Base-by-base conservation (phyloP, 345 rosid species). In the Cardiospermum halicacabum region DNA sequence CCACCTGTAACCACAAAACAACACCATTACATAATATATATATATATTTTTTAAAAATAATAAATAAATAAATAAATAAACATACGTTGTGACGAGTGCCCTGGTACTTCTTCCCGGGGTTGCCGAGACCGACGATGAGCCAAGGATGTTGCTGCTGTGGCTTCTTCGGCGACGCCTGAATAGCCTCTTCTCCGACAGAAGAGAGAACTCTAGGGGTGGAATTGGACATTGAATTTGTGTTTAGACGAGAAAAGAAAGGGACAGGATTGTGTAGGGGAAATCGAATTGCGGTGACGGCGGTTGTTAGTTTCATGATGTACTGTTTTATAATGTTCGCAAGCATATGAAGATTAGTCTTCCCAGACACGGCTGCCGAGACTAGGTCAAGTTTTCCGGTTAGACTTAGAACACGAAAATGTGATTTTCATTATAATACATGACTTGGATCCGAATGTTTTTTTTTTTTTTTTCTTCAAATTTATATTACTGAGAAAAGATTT, bases 101-200 rank as follows among this genome's bases (percentile, higher is more conserved):
- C 37, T 79, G 68, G 70, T 85, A 91, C 70, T 74, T 85, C 40
- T 83, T 77, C 48, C 96, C 96, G 36, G 97, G 97, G 61, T 91
- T 89, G n/a, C 97, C 97, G 28, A 91, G 91, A 12, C 97, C 97
- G 36, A 87, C 92, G 56, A 91, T 82, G 43, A 91, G 85, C 97
- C 97, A 92, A 12, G 91, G 95, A 1, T 67, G 62, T 57, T 76
- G 82, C 18, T 62, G 79, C 40, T 77, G 82, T 31, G 74, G 83
- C 71, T 80, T 72, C 51, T 63, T 71, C 31, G 60, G 47, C 15
- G 43, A 22, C 19, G 67, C 47, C 27, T 58, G 36, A 42, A 58
- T 36, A 22, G 49, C 66, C 37, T 31, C 43, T 25, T 62, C 57
- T 8, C 25, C 45, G 18, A 51, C 12, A 1, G 77, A 36, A 26